These are phyloP conservation scores for Penicillium pancosmium DNA, from an alignment of 495 filamentous ascomycete genomes.

Conservation along the genomic window DNA sequence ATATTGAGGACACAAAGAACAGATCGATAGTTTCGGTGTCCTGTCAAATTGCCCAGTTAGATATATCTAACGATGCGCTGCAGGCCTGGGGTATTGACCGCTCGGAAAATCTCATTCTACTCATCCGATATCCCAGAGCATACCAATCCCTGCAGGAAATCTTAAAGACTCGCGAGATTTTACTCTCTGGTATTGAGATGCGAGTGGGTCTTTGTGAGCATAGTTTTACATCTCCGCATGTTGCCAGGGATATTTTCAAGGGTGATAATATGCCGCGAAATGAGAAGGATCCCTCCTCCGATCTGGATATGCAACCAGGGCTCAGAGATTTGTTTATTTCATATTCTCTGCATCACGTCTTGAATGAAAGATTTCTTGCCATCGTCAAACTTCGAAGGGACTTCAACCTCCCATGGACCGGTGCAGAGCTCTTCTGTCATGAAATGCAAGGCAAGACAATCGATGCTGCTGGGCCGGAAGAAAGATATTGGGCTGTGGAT, in stretches of 20 bases:
- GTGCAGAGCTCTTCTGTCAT: slow-evolving; percentile 64
- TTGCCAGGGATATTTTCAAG: slow-evolving; percentile 54
- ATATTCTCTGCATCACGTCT: slow-evolving; percentile 67
- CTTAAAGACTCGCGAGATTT: slow-evolving; percentile 19
- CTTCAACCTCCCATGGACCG: slow-evolving; percentile 64
- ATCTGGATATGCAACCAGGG: slow-evolving; percentile 1
- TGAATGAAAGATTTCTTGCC: slow-evolving; percentile 66
- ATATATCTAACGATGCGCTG: slow-evolving; percentile 74
- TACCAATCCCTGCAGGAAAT: slow-evolving; percentile 62
- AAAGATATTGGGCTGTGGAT: slow-evolving; percentile 25
- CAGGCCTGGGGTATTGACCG: slow-evolving; percentile 74
- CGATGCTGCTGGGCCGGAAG: slow-evolving; percentile 7
- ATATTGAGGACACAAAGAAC: slow-evolving; percentile 55
- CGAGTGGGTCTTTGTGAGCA: slow-evolving; percentile 50
- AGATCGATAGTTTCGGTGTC: slow-evolving; percentile 66
- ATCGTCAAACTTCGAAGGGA: slow-evolving; percentile 62
- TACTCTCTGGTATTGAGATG: slow-evolving; percentile 28
- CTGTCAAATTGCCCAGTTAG: slow-evolving; percentile 65
- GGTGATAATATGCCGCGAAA: no score
- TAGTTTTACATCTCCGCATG: slow-evolving; percentile 49
- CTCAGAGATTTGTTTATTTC: slow-evolving; percentile 68
- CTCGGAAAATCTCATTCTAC: slow-evolving; percentile 72
- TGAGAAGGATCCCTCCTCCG: no score
- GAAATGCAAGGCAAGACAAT: slow-evolving; percentile 41
- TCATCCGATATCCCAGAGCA: slow-evolving; percentile 64